Base-by-base conservation (phyloP, 2,329 filamentous ascomycete species). In the Tolypocladium ovalisporum region DNA sequence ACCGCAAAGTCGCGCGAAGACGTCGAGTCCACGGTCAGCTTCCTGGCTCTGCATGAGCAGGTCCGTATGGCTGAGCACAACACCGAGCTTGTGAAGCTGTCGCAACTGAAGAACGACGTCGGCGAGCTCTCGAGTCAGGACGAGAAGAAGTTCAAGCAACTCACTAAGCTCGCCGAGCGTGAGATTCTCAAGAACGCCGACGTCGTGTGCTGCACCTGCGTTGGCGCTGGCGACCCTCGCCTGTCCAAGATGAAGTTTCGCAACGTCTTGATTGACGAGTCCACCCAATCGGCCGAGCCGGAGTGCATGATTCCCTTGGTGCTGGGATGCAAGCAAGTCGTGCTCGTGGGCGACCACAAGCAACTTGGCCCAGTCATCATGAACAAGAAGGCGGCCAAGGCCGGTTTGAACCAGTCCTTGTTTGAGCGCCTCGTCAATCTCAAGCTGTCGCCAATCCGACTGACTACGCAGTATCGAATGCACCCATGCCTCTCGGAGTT, bases 301-400 rank as follows among this genome's bases (percentile, higher is more conserved):
- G 94, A 99, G 72, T 99, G 94, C 72, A 96, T 99, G 90, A 99
- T 99, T 65, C 94, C 94, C 22, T 79, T 99, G 44, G 93, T 99
- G 36, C 81, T 99, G 27, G 94, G 94, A 54, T 99, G 94, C 79
- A 99, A 99, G 76, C 94, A 99, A 72, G 91, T 97, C 54, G 94
- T 99, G n/a, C 82, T 99, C 39, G 94, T 99, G 47, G 94, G 94
- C 69, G 94, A 99, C 69, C 94, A 99, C 74, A 95, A 97, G 73
- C 94, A 99, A 71, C 84, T 99, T 62, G 94, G 94, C 0, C 94
- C 94, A 1, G 94, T 99, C 66, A 97, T 99, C 70, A 99, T 99
- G 93, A 99, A 99, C 81, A 99, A 99, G 81, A 97, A 97, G 75
- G 94, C 94, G 17, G 94, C 94, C 60, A 97, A 97, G 75, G 94